Base-by-base conservation (phyloP, 768 basidiomycete species). In the Kondoa subrosea region DNA sequence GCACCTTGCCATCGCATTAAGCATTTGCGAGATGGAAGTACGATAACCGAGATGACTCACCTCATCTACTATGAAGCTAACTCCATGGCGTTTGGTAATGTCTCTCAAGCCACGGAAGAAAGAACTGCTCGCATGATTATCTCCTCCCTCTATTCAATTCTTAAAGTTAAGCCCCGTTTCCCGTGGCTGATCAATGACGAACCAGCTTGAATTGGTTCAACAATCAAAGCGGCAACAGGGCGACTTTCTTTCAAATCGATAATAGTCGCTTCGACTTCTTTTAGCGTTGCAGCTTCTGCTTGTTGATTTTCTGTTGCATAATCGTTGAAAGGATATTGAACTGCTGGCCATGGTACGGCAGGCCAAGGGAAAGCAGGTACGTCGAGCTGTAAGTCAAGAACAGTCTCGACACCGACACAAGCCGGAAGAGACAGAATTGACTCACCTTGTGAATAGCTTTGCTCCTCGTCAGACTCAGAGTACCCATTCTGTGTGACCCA, bases 281-380 rank as follows among this genome's bases (percentile, higher is more conserved):
- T 73, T 32, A 80, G 68, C 61, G 75, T 72, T n/a, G 72, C 58
- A 67, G 72, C 69, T 71, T 80, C 79, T 33, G 75, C 78, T 4
- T 70, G 73, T 8, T 71, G 70, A 73, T 80, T 80, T 68, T 77
- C 77, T 34, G 73, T 65, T 4, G 67, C 75, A 68, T 76, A 67
- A 56, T 78, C 73, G n/a, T 71, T 72, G 3, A 80, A 70, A 2
- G 80, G 80, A 71, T 80, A 80, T 70, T 78, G 76, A 64, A 78
- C 66, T 21, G 76, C 66, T 0, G 80, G 80, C 74, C 76, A 80
- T 16, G 76, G 68, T 0, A 75, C 77, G n/a, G 69, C 72, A 0
- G 80, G 80, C 80, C 79, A 80, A 71, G 79, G 77, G 72, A 79
- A 80, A 0, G 79, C 77, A 3, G 79, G 79, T 12, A 80, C 75